phyloP scores from a whole-genome alignment of 768 basidiomycete species.

The Vishniacozyma victoriae region DNA sequence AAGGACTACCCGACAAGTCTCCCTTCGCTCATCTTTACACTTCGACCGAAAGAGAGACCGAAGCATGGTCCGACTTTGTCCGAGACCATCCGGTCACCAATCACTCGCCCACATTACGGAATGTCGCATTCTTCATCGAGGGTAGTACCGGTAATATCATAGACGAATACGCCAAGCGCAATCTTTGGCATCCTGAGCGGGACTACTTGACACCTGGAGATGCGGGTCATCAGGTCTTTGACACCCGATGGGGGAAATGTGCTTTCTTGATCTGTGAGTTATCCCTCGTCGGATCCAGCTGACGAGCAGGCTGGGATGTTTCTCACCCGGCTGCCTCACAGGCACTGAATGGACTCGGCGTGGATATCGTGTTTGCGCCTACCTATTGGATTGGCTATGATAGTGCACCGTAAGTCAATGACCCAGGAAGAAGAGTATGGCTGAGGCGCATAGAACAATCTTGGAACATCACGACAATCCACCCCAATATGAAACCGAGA shows the following conservation, averaged over 20 bases:
- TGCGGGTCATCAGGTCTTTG: constrained; percentile 16
- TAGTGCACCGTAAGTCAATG: constrained; percentile 38
- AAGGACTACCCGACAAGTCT: background rate
- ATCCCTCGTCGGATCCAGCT: constrained; percentile 47
- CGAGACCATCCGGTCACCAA: constrained; percentile 57
- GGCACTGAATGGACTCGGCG: constrained; percentile 12
- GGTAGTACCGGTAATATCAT: constrained; percentile 16
- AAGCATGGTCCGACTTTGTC: constrained; percentile 59
- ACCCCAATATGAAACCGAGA: constrained; percentile 14
- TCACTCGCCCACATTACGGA: constrained; percentile 3
- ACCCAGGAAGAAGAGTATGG: constrained; percentile 47
- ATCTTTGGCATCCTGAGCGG: constrained; percentile 27
- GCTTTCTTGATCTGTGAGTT: constrained; percentile 26
- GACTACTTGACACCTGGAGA: constrained; percentile 22
- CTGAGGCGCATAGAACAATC: constrained; percentile 2
- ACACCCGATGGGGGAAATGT: constrained; percentile 16
- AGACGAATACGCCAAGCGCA: constrained; percentile 20
- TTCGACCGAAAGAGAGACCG: constrained; percentile 43
- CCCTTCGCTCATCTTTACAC: constrained; percentile 10
- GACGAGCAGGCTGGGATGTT: constrained; percentile 26
- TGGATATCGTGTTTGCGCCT: constrained; percentile 24
- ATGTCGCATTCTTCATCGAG: constrained; percentile 24
- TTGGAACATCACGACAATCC: constrained; percentile 3
- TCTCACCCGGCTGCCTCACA: constrained; percentile 13
- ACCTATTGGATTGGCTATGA: constrained; percentile 26